A percentile compares a stretch with the other conserved stretches of the same genome.
Evolutionary conservation across 2,329 filamentous ascomycete genomes (phyloP).

Genomic region (Aspergillus sp.): DNA sequence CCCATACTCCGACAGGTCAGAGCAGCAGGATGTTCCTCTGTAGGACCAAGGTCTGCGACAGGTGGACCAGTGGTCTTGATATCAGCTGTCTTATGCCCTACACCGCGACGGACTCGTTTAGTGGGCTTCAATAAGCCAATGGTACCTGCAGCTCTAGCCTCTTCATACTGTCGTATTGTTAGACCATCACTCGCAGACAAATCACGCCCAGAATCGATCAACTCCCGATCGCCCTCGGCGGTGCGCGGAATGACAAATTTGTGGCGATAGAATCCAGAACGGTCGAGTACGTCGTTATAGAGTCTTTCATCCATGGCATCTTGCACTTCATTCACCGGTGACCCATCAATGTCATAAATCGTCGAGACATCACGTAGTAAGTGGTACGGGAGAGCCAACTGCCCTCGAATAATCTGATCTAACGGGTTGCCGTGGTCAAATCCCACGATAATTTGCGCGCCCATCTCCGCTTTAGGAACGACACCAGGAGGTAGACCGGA

Average conservation of each 20-base stretch:
- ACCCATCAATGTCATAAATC: conserved; percentile 64
- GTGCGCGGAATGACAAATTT: conserved; percentile 62
- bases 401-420: conserved; percentile 81
- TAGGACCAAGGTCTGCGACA: conserved; percentile 54
- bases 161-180: conserved; percentile 65
- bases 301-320: conserved; percentile 82
- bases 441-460: conserved; percentile 95
- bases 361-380: conserved; percentile 70
- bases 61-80: conserved; percentile 41
- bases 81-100: conserved; percentile 42
- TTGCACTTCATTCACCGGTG: conserved; percentile 63
- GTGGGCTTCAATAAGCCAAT: conserved; percentile 36
- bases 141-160: conserved; percentile 54
- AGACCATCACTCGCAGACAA: conserved; percentile 59
- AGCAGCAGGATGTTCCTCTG: conserved; percentile 63
- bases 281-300: conserved; percentile 89
- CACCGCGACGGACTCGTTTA: conserved; percentile 38
- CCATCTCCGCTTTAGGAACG: conserved; percentile 83
- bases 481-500: conserved; percentile 45
- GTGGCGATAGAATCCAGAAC: conserved; percentile 82
- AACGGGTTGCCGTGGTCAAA: conserved; percentile 93
- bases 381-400: conserved; percentile 81
- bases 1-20: conserved; percentile 73
- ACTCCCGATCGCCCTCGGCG: conserved; percentile 70
- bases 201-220: conserved; percentile 78